A percentile compares a stretch with the other conserved stretches of the same genome.
phyloP scores from a whole-genome alignment of 352 stramenopile genomes.

The Stephanocyclus meneghinianus region DNA sequence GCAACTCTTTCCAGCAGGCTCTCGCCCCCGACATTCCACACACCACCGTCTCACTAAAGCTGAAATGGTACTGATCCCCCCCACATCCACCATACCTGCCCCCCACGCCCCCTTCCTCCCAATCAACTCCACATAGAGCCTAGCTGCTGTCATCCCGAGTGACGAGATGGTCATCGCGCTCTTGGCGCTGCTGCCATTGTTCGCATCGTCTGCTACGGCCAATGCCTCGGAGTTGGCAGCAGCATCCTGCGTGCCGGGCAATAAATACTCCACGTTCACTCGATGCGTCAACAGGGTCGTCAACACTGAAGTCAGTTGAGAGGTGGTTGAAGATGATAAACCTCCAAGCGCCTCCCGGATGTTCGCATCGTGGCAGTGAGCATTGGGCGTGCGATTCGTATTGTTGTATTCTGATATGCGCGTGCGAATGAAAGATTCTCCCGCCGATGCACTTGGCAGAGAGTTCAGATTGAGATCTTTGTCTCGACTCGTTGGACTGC shows the following conservation, averaged over 20 bases:
- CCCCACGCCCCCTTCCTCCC: slow-evolving; percentile 62
- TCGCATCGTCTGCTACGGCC: background rate
- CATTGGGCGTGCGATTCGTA: background rate
- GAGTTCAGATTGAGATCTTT: slow-evolving; percentile 3
- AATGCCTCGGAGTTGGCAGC: slow-evolving; percentile 65
- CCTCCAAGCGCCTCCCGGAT: slow-evolving; percentile 37
- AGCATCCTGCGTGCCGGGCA: slow-evolving; percentile 68
- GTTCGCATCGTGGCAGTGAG: background rate
- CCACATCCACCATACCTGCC: slow-evolving; percentile 66
- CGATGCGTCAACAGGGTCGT: slow-evolving; percentile 51
- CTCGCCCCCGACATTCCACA: slow-evolving; percentile 26
- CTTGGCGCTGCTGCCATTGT: background rate
- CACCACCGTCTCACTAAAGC: slow-evolving; percentile 70
- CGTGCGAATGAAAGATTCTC: slow-evolving; percentile 39
- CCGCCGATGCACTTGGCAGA: too few species aligned
- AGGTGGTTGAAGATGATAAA: slow-evolving; percentile 30
- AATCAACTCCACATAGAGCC: slow-evolving; percentile 65
- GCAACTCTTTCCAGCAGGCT: background rate
- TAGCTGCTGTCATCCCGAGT: slow-evolving; percentile 43
- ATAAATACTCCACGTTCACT: slow-evolving; percentile 39
- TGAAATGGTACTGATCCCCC: slow-evolving; percentile 53
- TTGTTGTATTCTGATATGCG: slow-evolving; percentile 34
- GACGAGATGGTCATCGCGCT: slow-evolving; percentile 54
- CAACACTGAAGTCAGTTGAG: slow-evolving; percentile 34
- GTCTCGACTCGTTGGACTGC: background rate